phyloP scores from a whole-genome alignment of 371 early-diverging fungal species.

The Gilbertella persicaria region DNA sequence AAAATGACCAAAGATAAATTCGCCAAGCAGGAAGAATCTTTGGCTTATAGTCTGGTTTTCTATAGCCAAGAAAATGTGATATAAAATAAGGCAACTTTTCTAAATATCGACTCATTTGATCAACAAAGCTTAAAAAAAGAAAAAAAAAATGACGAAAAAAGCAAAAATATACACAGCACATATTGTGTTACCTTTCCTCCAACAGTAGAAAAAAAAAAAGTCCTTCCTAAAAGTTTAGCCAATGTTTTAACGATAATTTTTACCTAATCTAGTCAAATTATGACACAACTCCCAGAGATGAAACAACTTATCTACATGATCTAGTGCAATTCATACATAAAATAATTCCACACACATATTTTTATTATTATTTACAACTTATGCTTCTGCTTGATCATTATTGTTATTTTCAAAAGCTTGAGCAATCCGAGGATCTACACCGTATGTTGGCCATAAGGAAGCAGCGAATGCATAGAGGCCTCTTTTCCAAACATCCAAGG shows the following conservation, averaged over 20 bases:
- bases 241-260: too few relatives aligned
- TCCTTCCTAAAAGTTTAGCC: too few relatives aligned
- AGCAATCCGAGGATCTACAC: slow-evolving; percentile 40
- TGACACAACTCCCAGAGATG: too few relatives aligned
- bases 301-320: too few relatives aligned
- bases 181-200: too few relatives aligned
- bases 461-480: slow-evolving; percentile 42
- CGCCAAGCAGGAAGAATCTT: slow-evolving; percentile 34
- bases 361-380: too few relatives aligned
- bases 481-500: slow-evolving; percentile 29
- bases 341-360: too few relatives aligned
- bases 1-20: slow-evolving; percentile 42
- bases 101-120: background rate
- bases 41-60: slow-evolving; percentile 7
- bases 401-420: slow-evolving; percentile 45
- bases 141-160: slow-evolving; percentile 1
- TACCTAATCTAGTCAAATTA: too few relatives aligned
- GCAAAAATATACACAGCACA: too few relatives aligned
- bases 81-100: slow-evolving; percentile 18
- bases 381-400: background rate
- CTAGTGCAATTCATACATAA: too few relatives aligned
- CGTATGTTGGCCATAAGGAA: slow-evolving; percentile 50
- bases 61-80: slow-evolving; percentile 26
- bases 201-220: background rate
- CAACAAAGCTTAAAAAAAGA: background rate